Evolutionary conservation across 2,329 filamentous ascomycete species (phyloP).

Genomic region (Sphaceloma murrayae): DNA sequence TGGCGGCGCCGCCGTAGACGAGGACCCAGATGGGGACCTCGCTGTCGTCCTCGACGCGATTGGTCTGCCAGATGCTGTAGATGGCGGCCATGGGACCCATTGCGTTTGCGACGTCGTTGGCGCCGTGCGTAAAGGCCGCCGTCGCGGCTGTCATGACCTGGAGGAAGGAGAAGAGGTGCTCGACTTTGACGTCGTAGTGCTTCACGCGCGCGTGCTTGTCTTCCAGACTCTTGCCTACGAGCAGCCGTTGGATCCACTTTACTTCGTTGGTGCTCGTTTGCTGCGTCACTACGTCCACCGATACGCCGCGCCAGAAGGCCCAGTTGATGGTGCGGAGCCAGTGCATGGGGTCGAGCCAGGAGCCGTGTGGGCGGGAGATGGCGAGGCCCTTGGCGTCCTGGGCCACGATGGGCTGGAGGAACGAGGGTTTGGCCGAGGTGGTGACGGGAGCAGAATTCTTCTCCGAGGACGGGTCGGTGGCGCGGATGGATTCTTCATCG

Average conservation of each 20-base stretch:
- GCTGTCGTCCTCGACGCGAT: slow-evolving; percentile 36
- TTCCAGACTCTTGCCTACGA: slow-evolving; percentile 22
- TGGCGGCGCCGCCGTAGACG: slow-evolving; percentile 42
- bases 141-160: slow-evolving; percentile 60
- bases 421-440: background rate
- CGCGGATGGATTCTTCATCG: slow-evolving; percentile 24
- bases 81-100: slow-evolving; percentile 53
- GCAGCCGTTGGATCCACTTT: slow-evolving; percentile 17
- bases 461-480: slow-evolving; percentile 4
- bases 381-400: background rate
- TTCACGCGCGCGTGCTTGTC: slow-evolving; percentile 20
- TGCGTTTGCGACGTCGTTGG: slow-evolving; percentile 56
- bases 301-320: slow-evolving; percentile 21
- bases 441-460: background rate
- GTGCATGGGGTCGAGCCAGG: slow-evolving; percentile 20
- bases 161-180: slow-evolving; percentile 56
- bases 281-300: slow-evolving; percentile 24
- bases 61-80: slow-evolving; percentile 48
- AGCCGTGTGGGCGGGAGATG: slow-evolving; percentile 16
- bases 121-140: slow-evolving; percentile 60
- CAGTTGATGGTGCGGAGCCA: slow-evolving; percentile 6
- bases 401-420: background rate
- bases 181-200: slow-evolving; percentile 51
- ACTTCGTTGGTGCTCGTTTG: slow-evolving; percentile 24
- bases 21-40: slow-evolving; percentile 53